These are phyloP conservation scores for Huntiella decipiens DNA, from an alignment of 2,329 filamentous ascomycete genomes.

Conservation along the genomic window DNA sequence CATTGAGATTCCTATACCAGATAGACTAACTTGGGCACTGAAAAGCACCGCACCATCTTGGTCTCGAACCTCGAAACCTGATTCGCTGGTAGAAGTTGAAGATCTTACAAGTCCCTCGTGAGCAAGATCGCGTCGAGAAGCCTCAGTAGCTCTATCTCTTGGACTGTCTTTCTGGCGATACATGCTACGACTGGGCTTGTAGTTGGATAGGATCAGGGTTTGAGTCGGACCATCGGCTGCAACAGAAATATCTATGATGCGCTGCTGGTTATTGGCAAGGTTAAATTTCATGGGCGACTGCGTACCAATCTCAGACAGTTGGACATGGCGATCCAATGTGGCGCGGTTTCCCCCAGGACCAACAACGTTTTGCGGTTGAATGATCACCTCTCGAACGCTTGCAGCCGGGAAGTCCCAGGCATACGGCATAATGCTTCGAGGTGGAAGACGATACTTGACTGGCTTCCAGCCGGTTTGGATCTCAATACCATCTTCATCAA, in stretches of 20 bases:
- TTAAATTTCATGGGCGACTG: slow-evolving; percentile 84
- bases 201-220: slow-evolving; percentile 84
- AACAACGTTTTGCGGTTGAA: slow-evolving; percentile 38
- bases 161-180: slow-evolving; percentile 28
- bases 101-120: background rate
- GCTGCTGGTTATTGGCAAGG: slow-evolving; percentile 46
- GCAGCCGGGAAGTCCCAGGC: slow-evolving; percentile 97
- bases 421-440: slow-evolving; percentile 96
- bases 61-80: slow-evolving; percentile 72
- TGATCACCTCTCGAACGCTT: slow-evolving; percentile 85
- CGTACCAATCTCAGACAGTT: slow-evolving; percentile 90
- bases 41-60: slow-evolving; percentile 55
- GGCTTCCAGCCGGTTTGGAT: slow-evolving; percentile 81
- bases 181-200: slow-evolving; percentile 77
- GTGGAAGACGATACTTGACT: slow-evolving; percentile 77
- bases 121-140: background rate
- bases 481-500: slow-evolving; percentile 74
- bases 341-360: slow-evolving; percentile 12
- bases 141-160: slow-evolving; percentile 1
- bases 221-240: slow-evolving; percentile 90
- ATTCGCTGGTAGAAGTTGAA: background rate
- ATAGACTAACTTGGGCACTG: slow-evolving; percentile 70
- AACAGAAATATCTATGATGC: slow-evolving; percentile 93
- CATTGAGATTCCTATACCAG: slow-evolving; percentile 79
- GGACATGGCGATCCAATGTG: slow-evolving; percentile 67